Evolutionary conservation across 768 basidiomycete genomes (phyloP).

Genomic region (Fistulinella prunicolor): DNA sequence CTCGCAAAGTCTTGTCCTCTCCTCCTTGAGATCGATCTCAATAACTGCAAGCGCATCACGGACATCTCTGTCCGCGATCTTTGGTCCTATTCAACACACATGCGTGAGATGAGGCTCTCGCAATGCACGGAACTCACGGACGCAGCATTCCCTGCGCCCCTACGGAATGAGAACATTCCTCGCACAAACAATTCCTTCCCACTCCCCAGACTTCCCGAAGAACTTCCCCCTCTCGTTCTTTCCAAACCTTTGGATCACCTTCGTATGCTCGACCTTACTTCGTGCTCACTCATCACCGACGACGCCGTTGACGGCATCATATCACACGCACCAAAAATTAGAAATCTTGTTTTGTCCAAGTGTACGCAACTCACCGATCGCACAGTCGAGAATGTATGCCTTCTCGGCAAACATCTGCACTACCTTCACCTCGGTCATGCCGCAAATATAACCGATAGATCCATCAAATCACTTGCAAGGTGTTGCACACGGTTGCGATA

Average conservation of each 20-base stretch:
- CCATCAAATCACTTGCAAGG: conserved; percentile 78
- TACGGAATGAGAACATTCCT: conserved; percentile 37
- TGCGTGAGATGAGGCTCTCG: conserved; percentile 89
- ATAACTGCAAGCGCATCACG: conserved; percentile 74
- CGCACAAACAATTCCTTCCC: conserved; percentile 43
- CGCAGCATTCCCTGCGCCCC: conserved; percentile 77
- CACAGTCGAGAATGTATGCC: conserved; percentile 79
- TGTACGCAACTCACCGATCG: conserved; percentile 77
- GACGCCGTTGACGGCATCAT: conserved; percentile 81
- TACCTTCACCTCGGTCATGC: conserved; percentile 96
- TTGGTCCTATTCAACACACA: conserved; percentile 74
- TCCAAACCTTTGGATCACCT: conserved; percentile 74
- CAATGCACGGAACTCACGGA: conserved; percentile 79
- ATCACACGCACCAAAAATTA: conserved; percentile 75
- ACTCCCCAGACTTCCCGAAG: conserved; percentile 35
- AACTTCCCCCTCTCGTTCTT: conserved; percentile 65
- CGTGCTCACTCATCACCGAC: conserved; percentile 78
- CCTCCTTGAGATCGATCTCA: conserved; percentile 92
- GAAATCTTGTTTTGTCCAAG: conserved; percentile 85
- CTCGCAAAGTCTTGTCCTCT: conserved; percentile 79
- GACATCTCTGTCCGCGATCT: conserved; percentile 78
- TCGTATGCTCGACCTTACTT: conserved; percentile 90
- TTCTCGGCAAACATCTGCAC: conserved; percentile 88
- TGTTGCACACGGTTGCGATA: conserved; percentile 89
- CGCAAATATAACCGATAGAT: conserved; percentile 82